Conservation (phyloP, 2,329 filamentous ascomycete genomes). For the Penicillium sp. region DNA sequence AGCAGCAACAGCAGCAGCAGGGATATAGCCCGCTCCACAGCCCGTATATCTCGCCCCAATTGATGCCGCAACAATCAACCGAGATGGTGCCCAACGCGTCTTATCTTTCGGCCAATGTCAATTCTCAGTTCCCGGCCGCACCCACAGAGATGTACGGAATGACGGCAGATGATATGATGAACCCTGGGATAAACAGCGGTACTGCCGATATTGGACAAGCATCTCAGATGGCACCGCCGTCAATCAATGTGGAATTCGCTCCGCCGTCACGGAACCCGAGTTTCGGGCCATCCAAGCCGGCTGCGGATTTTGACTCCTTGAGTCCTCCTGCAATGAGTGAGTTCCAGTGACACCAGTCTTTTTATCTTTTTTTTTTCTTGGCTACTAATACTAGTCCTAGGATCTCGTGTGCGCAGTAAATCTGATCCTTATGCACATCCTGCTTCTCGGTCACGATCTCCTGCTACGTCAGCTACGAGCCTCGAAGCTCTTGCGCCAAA, state of each 20-base stretch:
- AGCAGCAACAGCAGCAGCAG: conserved; percentile 45
- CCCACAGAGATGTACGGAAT: conserved; percentile 53
- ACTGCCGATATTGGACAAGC: conserved; percentile 63
- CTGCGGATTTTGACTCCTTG: conserved; percentile 70
- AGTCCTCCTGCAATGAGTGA: conserved; percentile 68
- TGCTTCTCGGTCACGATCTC: conserved; percentile 40
- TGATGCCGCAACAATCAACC: conserved; percentile 68
- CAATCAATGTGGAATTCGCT: conserved; percentile 91
- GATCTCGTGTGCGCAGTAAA: conserved; percentile 57
- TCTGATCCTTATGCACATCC: conserved; percentile 58
- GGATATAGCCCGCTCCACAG: conserved; percentile 64
- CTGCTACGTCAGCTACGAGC: conserved; percentile 30
- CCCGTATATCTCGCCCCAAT: conserved; percentile 65
- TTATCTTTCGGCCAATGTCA: conserved; percentile 48
- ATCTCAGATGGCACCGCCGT: conserved; percentile 80
- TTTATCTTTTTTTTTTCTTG: background rate
- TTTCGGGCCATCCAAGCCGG: conserved; percentile 65
- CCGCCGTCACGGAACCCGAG: conserved; percentile 66
- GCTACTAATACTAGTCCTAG: conserved; percentile 34
- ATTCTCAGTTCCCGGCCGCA: conserved; percentile 49
- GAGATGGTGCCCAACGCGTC: conserved; percentile 52
- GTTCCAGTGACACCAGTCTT: conserved; percentile 15
- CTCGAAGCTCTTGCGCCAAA: conserved; percentile 32
- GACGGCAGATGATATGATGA: conserved; percentile 48
- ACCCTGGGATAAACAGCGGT: conserved; percentile 44